These are phyloP conservation scores for Kodamaea anthophila DNA, from an alignment of 1,139 yeast genomes.

Conservation along the genomic window DNA sequence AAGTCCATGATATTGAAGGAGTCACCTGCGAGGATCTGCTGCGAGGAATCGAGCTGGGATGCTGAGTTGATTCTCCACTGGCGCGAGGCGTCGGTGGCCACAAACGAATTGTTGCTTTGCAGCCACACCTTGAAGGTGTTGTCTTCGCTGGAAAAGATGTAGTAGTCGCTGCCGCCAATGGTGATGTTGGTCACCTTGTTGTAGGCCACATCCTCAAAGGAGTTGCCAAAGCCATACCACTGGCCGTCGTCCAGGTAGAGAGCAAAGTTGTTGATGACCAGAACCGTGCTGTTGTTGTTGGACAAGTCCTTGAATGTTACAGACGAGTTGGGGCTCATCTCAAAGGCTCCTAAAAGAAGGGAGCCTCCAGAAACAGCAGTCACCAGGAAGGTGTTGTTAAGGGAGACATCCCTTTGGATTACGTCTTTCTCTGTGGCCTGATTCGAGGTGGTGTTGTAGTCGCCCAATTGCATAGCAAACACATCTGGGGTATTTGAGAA, in stretches of 20 bases:
- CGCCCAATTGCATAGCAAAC: conserved; percentile 20
- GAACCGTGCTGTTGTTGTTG: conserved; percentile 21
- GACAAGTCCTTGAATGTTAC: conserved; percentile 24
- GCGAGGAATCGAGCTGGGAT: conserved; percentile 16
- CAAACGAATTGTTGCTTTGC: conserved; percentile 27
- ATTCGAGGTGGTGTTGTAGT: conserved; percentile 31
- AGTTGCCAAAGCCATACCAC: conserved; percentile 39
- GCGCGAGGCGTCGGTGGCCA: conserved; percentile 22
- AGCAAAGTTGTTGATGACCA: conserved; percentile 32
- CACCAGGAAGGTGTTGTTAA: conserved; percentile 26
- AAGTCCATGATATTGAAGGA: conserved; percentile 34
- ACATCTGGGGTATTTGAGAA: conserved; percentile 37
- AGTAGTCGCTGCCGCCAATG: conserved; percentile 29
- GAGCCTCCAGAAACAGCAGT: conserved; percentile 16
- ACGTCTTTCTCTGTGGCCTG: conserved; percentile 19
- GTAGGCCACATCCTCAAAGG: conserved; percentile 17
- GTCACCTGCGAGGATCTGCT: conserved; percentile 35
- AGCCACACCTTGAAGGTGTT: conserved; percentile 35
- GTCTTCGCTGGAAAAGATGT: conserved; percentile 25
- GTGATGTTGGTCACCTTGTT: conserved; percentile 32
- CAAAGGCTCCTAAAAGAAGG: conserved; percentile 32
- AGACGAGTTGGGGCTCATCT: conserved; percentile 16
- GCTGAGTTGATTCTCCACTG: conserved; percentile 34
- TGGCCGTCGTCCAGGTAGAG: conserved; percentile 17
- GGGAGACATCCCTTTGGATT: conserved; percentile 17